Base-by-base conservation (phyloP, 441 rosid genomes). In the Brassica balearica region DNA sequence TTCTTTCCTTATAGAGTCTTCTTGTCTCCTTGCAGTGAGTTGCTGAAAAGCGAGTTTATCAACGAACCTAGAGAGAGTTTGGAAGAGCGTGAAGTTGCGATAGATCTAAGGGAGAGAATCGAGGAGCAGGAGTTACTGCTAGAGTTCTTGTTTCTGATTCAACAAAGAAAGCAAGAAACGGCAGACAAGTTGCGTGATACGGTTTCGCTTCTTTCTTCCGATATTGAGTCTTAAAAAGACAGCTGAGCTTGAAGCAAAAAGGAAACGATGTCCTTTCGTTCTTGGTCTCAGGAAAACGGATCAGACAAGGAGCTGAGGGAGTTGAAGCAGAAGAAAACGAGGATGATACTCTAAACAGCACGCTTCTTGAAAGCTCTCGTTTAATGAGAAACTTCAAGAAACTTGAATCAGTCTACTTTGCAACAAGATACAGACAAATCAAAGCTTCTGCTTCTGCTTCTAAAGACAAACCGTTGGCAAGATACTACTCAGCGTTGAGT, bases 351-450 rank as follows among this genome's bases (percentile, higher is more conserved):
- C 59, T 51, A 85, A 66, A 86, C 83, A 88, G 86, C 79, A 70
- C 81, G 77, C 87, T 93, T 64, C 82, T 84, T 67, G 88, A 87
- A 84, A 90, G 87, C 81, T 87, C 95, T 29, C 84, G 95, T 43
- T 77, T 96, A 82, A 88, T 92, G 96, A 90, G 84, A 84, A 96
- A 94, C 82, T 90, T 96, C 79, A 91, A 89, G 91, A 92, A 94
- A 77, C 81, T 96, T 23, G 98, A 96, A 83, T 78, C 94, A 0
- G 97, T 93, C n/a, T 96, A 92, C 82, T 88, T 91, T 80, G 76
- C 88, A 81, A 90, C 99, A 23, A 90, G 99, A 88, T 86, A 78
- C 66, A 83, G 88, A 80, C 90, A 86, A 38, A 48, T 82, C 82
- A 91, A 84, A 80, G 87, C 86, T 64, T 65, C 82, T 2, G 65